Evolutionary conservation across 2,329 filamentous ascomycete species (phyloP).

Genomic region (Aspergillus quadricinctus): DNA sequence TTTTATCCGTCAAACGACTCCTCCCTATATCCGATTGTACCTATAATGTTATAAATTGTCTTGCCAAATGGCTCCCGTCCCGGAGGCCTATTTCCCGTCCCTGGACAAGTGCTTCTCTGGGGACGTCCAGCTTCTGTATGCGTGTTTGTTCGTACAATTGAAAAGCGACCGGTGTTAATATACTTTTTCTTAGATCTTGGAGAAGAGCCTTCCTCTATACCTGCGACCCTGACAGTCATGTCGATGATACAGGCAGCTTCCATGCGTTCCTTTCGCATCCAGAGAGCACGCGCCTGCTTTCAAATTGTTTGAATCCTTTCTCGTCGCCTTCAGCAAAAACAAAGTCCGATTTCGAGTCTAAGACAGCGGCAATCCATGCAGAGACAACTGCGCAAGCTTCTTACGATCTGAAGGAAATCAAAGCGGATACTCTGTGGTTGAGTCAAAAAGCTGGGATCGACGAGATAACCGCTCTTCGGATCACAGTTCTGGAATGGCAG

Average conservation of each 20-base stretch:
- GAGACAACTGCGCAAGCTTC: constrained; percentile 62
- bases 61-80: constrained; percentile 62
- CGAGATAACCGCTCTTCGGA: constrained; percentile 73
- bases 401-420: constrained; percentile 73
- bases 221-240: constrained; percentile 36
- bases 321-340: constrained; percentile 57
- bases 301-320: constrained; percentile 66
- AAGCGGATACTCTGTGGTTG: constrained; percentile 81
- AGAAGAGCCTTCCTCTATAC: constrained; percentile 53
- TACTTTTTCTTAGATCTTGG: constrained; percentile 51
- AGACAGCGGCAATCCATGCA: constrained; percentile 81
- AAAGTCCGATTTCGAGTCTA: constrained; percentile 72
- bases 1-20: constrained; percentile 4
- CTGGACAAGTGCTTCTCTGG: constrained; percentile 80
- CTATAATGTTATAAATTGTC: constrained; percentile 41
- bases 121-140: constrained; percentile 72
- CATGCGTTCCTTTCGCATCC: constrained; percentile 67
- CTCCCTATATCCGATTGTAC: constrained; percentile 10
- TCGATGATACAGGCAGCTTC: constrained; percentile 54
- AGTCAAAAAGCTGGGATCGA: constrained; percentile 73
- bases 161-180: constrained; percentile 19
- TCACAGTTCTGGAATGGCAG: constrained; percentile 81
- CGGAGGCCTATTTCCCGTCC: constrained; percentile 75
- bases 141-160: constrained; percentile 1
- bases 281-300: constrained; percentile 64